Base-by-base conservation (phyloP, 1,284 basidiomycete species). In the Ustilago crameri region DNA sequence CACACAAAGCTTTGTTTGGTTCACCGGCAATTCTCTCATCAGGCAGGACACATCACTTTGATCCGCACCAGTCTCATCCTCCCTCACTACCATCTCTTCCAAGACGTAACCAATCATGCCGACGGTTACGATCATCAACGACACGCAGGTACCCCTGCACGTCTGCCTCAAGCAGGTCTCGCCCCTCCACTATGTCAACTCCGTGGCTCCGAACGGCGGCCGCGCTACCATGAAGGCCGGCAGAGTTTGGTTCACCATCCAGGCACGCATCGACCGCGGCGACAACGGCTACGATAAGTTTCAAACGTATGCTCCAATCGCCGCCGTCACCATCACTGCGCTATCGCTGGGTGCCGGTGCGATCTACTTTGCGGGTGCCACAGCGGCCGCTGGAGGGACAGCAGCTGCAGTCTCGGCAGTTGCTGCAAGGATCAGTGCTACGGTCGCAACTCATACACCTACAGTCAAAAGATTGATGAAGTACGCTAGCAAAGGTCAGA, bases 181-280 rank as follows among this genome's bases (percentile, higher is more conserved):
- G 9, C 77, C 77, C 14, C 45, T 79, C 7, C 71, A 79, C 55
- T 79, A 74, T 68, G 60, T 64, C 51, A 79, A 77, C 50, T 65
- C 59, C 4, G 68, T 78, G 3, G 57, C 47, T 5, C 70, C 75
- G 23, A 55, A 66, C n/a, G 76, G 74, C 8, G 60, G 62, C 8
- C 48, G 46, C 3, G 74, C 73, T 3, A 59, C 59, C 5, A 58
- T 78, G 60, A 58, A 73, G 26, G 57, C 62, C 4, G 77, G 77
- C 20, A 46, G 48, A 5, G 77, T 78, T 10, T 79, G 73, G 73
- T 79, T 79, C 58, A 79, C 77, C 43, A 69, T 79, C 30, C 69
- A 79, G 48, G 77, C 76, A 4, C 54, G 74, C 14, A 72, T 74
- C 43, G 75, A 71, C 24, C 60, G 65, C 5, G 73, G 72, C 10